Evolutionary conservation across 1,284 basidiomycete genomes (phyloP), one percentile per base, ranked within the genome.

Genomic region (Microbotryum silenes-acaulis): DNA sequence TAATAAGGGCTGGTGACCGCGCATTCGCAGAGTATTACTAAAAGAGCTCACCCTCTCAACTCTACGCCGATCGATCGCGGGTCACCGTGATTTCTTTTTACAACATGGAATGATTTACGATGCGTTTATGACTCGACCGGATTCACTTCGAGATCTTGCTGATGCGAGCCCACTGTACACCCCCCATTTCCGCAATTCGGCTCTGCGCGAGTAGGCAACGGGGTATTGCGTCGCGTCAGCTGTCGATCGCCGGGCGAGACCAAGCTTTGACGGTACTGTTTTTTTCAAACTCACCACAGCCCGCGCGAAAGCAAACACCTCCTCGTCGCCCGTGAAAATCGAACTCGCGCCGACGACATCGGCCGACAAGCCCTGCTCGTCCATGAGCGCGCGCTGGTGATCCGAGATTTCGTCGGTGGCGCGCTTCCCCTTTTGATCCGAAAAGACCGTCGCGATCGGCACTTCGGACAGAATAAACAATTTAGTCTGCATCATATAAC

Each of bases 251-350:
- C 49, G 4, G 50, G 27, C 29, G 9, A 44, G 56, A 16, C 27
- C 21, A 25, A 20, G 21, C 21, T 44, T 16, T 31, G 20, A 47
- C 3, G 16, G 33, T 37, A 9, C 47, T 14, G 9, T 20, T 12
- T 10, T 10, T 25, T 33, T 23, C 31, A 21, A 57, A 64, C 67
- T 47, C 49, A 68, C 67, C 54, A 68, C 57, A 5, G 91, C 92
- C 54, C 92, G 81, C 12, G 91, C 91, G 75, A 94, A 97, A 1
- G 92, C 92, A 74, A 97, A 96, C 8, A 94, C 74, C 76, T 97
- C 92, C 75, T 96, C 92, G 72, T 96, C 91, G 5, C 91, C 90
- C 0, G 85, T 86, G 74, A 96, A 97, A 76, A 97, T 87, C 25
- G 89, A 87, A 60, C 87, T 88, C 2, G 81, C 79, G 29, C 90